phyloP scores from a whole-genome alignment of 2,329 filamentous ascomycete species.

The Aspergillus terreus region DNA sequence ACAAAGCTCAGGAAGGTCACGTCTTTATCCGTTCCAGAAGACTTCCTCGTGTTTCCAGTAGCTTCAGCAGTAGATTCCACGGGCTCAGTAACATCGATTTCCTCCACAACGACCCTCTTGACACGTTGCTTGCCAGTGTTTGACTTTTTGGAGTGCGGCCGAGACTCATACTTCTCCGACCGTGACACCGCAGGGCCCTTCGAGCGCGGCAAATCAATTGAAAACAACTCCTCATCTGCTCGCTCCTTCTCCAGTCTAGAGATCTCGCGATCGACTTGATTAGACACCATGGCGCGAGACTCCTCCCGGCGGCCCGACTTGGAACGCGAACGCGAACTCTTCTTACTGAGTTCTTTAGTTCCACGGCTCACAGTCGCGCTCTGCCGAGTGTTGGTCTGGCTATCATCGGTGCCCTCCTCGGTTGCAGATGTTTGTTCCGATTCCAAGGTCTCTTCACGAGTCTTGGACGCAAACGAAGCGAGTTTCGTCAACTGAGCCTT shows the following conservation, averaged over 20 bases:
- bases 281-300: slow-evolving; percentile 29
- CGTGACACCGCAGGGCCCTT: slow-evolving; percentile 21
- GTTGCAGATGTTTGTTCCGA: slow-evolving; percentile 23
- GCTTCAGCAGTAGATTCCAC: slow-evolving; percentile 23
- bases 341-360: slow-evolving; percentile 27
- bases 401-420: slow-evolving; percentile 27
- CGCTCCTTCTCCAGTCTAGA: slow-evolving; percentile 34
- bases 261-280: slow-evolving; percentile 35
- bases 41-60: slow-evolving; percentile 26
- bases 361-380: slow-evolving; percentile 26
- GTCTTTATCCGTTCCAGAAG: slow-evolving; percentile 30
- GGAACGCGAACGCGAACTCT: slow-evolving; percentile 25
- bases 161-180: slow-evolving; percentile 16
- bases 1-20: slow-evolving; percentile 55
- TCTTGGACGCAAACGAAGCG: slow-evolving; percentile 16
- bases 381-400: slow-evolving; percentile 28
- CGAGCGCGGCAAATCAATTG: slow-evolving; percentile 28
- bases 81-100: slow-evolving; percentile 28
- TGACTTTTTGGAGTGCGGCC: slow-evolving; percentile 26
- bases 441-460: slow-evolving; percentile 25
- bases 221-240: slow-evolving; percentile 37
- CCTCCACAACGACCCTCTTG: slow-evolving; percentile 36
- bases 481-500: slow-evolving; percentile 32
- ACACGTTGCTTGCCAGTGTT: slow-evolving; percentile 38
- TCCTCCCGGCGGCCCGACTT: slow-evolving; percentile 24